A percentile compares a stretch with the other conserved stretches of the same genome.
phyloP scores from a whole-genome alignment of 2,329 filamentous ascomycete species.

The Myriosclerotinia curreyana region DNA sequence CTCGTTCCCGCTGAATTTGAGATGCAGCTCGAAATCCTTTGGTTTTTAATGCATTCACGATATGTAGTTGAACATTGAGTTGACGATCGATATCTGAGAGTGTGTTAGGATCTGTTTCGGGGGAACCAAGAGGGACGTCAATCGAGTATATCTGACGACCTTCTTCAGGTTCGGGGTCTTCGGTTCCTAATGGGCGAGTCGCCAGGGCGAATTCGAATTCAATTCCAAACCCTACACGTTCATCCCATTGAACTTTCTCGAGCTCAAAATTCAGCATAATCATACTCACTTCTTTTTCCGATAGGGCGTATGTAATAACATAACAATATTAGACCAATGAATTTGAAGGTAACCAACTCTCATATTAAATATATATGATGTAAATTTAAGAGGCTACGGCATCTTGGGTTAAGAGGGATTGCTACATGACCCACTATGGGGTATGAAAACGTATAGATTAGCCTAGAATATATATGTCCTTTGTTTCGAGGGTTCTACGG shows the following conservation, averaged over 20 bases:
- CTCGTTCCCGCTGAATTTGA: conserved; percentile 10
- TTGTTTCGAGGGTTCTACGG: not conserved
- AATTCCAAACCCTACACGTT: conserved; percentile 30
- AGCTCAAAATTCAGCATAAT: conserved; percentile 11
- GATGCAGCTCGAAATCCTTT: conserved; percentile 15
- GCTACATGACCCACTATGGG: too few relatives aligned
- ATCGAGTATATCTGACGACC: conserved; percentile 17
- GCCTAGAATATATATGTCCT: too few relatives aligned
- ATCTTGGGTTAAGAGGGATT: too few relatives aligned
- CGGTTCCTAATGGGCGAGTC: conserved; percentile 1
- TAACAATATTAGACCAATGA: too few relatives aligned
- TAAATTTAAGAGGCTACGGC: too few relatives aligned
- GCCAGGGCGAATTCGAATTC: conserved; percentile 31
- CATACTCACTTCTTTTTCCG: too few relatives aligned
- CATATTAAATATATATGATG: too few relatives aligned
- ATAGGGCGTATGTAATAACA: too few relatives aligned
- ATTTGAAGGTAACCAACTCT: too few relatives aligned
- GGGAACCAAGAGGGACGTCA: not conserved
- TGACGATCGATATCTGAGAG: conserved; percentile 7
- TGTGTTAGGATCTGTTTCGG: not conserved
- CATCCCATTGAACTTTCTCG: conserved; percentile 1
- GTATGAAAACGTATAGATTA: too few relatives aligned
- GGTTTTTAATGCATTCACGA: conserved; percentile 2
- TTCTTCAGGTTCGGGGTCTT: conserved; percentile 23
- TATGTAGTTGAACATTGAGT: conserved; percentile 17